These are phyloP conservation scores for Kluyveromyces wickerhamii DNA, from an alignment of 805 yeast genomes.

Conservation along the genomic window DNA sequence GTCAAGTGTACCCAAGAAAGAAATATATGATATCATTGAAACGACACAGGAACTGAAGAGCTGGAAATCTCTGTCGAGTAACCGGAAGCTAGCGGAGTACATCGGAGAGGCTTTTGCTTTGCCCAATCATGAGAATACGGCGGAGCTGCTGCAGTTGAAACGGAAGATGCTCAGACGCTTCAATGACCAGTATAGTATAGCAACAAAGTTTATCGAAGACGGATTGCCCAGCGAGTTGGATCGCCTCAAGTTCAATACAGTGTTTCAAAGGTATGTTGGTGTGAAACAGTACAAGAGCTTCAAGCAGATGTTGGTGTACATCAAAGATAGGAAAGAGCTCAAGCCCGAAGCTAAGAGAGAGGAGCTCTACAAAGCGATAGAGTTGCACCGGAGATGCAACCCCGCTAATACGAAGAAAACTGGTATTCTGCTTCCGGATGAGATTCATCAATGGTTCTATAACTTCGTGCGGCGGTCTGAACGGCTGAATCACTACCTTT, in stretches of 20 bases:
- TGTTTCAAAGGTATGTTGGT: constrained; percentile 11
- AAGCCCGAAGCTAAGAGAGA: constrained; percentile 8
- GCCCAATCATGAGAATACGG: neutral
- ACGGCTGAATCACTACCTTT: constrained; percentile 19
- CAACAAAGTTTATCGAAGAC: neutral
- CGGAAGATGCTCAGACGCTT: constrained; percentile 1
- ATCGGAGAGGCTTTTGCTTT: neutral
- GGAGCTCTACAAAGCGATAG: constrained; percentile 15
- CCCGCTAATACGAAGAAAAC: constrained; percentile 9
- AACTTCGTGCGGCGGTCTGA: constrained; percentile 12
- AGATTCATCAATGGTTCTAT: constrained; percentile 25
- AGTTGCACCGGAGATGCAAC: constrained; percentile 15
- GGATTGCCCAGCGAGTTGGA: neutral
- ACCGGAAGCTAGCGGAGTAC: neutral
- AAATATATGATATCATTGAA: neutral
- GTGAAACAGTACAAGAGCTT: constrained; percentile 12
- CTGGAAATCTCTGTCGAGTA: neutral
- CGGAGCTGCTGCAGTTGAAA: constrained; percentile 2
- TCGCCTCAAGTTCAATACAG: constrained; percentile 1
- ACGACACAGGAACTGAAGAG: neutral
- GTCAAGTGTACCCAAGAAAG: constrained; percentile 1
- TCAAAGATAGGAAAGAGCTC: constrained; percentile 4
- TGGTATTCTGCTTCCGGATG: constrained; percentile 15
- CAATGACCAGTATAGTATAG: neutral
- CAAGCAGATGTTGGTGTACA: constrained; percentile 4